Conservation (phyloP, 2,329 filamentous ascomycete species). For the Aureobasidium leucospermi region DNA sequence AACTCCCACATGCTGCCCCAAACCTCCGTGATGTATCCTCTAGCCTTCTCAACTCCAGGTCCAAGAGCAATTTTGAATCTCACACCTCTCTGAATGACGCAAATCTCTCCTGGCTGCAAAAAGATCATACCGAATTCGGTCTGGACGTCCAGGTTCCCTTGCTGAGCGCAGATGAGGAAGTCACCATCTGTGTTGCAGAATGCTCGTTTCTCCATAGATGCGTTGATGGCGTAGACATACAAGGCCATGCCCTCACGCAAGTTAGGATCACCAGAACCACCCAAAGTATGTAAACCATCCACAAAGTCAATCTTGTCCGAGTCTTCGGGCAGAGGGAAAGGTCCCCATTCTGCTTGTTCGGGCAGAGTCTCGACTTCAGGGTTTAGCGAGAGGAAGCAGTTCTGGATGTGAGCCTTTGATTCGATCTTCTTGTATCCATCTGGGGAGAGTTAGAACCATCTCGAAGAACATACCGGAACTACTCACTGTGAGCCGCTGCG, state of each 20-base stretch:
- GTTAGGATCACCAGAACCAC: slow-evolving; percentile 45
- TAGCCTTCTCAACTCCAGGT: slow-evolving; percentile 26
- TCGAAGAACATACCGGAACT: slow-evolving; percentile 20
- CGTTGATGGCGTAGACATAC: slow-evolving; percentile 43
- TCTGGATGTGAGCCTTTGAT: slow-evolving; percentile 27
- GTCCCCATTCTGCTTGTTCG: slow-evolving; percentile 43
- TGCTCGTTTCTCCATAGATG: slow-evolving; percentile 38
- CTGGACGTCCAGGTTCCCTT: slow-evolving; percentile 31
- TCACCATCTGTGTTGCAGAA: slow-evolving; percentile 40
- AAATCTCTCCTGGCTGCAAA: slow-evolving; percentile 33
- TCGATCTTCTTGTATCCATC: slow-evolving; percentile 17
- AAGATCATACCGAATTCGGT: slow-evolving; percentile 34
- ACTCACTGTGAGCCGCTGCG: slow-evolving; percentile 34
- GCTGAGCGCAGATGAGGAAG: slow-evolving; percentile 31
- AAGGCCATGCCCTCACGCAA: slow-evolving; percentile 43
- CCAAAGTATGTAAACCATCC: slow-evolving; percentile 43
- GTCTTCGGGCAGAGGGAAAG: slow-evolving; percentile 33
- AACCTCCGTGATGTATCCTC: slow-evolving; percentile 33
- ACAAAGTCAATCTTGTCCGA: slow-evolving; percentile 39
- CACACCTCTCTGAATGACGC: slow-evolving; percentile 35
- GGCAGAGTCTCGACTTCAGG: slow-evolving; percentile 41
- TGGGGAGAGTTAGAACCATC: background rate
- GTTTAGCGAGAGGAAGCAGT: slow-evolving; percentile 42
- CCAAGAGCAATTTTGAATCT: slow-evolving; percentile 30
- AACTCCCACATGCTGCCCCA: slow-evolving; percentile 35